These are phyloP conservation scores for Dactylonectria macrodidyma DNA, from an alignment of 2,329 filamentous ascomycete genomes.

Conservation along the genomic window DNA sequence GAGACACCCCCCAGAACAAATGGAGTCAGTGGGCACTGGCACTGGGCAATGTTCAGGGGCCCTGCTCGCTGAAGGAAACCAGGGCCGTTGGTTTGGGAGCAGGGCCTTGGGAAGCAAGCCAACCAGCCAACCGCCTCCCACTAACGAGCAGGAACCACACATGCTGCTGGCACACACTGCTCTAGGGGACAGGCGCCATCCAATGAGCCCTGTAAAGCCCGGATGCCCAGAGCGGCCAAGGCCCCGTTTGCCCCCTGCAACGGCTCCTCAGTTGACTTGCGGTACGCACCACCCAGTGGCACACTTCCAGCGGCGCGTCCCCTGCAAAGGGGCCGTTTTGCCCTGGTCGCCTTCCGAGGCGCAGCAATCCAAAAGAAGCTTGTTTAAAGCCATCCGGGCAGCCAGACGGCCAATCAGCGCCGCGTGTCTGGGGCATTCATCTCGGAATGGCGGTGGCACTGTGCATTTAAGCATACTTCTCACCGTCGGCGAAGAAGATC, in stretches of 20 bases:
- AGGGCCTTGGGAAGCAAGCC: background rate
- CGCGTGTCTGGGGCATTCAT: constrained; percentile 39
- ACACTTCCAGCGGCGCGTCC: background rate
- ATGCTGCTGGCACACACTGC: background rate
- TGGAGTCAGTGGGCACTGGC: background rate
- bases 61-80: constrained; percentile 23
- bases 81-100: too few relatives aligned
- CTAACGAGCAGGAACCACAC: constrained; percentile 11
- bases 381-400: constrained; percentile 38
- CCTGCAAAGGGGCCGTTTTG: constrained; percentile 12
- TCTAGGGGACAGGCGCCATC: constrained; percentile 15
- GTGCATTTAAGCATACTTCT: constrained; percentile 35
- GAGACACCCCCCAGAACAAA: constrained; percentile 16
- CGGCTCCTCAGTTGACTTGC: constrained; percentile 6
- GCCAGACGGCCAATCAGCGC: constrained; percentile 40
- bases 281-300: constrained; percentile 13
- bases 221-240: constrained; percentile 1
- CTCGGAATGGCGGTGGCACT: constrained; percentile 46
- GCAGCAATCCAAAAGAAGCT: constrained; percentile 46
- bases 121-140: constrained; percentile 3
- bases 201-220: constrained; percentile 19
- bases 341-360: constrained; percentile 33
- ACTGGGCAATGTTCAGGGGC: constrained; percentile 4
- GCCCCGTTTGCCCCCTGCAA: constrained; percentile 9
- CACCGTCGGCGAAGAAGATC: constrained; percentile 26